These are phyloP conservation scores for Alternaria brassicae DNA, from an alignment of 2,329 filamentous ascomycete species.

Conservation along the genomic window DNA sequence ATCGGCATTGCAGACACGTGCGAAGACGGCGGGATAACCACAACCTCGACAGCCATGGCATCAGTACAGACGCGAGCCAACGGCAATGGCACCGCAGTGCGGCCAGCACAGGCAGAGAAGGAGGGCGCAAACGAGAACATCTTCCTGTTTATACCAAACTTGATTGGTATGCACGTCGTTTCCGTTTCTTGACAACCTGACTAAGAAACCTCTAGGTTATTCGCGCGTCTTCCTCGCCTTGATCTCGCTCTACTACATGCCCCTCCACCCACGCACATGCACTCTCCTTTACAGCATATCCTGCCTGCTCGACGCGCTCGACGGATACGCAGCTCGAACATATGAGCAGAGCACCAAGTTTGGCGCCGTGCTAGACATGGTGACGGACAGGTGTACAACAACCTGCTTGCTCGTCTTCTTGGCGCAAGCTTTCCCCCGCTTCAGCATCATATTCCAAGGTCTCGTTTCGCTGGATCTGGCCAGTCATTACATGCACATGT, in stretches of 20 bases:
- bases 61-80: slow-evolving; percentile 37
- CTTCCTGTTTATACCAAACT: slow-evolving; percentile 61
- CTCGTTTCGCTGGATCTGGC: slow-evolving; percentile 92
- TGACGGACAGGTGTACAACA: slow-evolving; percentile 96
- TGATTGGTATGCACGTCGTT: slow-evolving; percentile 54
- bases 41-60: slow-evolving; percentile 31
- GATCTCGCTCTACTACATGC: slow-evolving; percentile 98
- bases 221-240: slow-evolving; percentile 68
- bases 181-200: background rate
- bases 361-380: slow-evolving; percentile 97
- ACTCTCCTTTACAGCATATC: slow-evolving; percentile 90
- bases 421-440: slow-evolving; percentile 91
- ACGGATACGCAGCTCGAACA: slow-evolving; percentile 87
- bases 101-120: slow-evolving; percentile 21
- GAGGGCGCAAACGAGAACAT: slow-evolving; percentile 59
- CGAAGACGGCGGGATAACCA: background rate
- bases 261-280: slow-evolving; percentile 94
- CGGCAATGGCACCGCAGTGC: slow-evolving; percentile 40
- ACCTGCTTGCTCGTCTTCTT: slow-evolving; percentile 94
- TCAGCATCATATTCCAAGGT: slow-evolving; percentile 92
- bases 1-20: background rate
- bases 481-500: slow-evolving; percentile 99
- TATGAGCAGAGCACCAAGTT: slow-evolving; percentile 94
- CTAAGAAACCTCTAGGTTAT: slow-evolving; percentile 52
- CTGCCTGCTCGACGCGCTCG: slow-evolving; percentile 92